Evolutionary conservation across 2,329 filamentous ascomycete species (phyloP).

Genomic region (Ceratocystis albifundus): DNA sequence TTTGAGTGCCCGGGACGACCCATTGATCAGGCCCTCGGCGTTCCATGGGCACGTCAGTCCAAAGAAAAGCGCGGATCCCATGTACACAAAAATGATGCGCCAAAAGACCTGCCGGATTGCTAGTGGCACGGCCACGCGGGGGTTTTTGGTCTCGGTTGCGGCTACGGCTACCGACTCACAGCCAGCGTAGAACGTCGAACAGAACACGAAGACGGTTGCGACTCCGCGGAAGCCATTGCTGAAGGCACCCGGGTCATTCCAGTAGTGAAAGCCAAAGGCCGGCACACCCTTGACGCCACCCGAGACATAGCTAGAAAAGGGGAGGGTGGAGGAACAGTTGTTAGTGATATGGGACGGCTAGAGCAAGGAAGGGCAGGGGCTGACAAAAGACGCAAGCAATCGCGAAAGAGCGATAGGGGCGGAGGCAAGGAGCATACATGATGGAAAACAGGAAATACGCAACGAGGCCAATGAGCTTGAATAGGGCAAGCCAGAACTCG

Average conservation of each 20-base stretch:
- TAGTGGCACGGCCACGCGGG: conserved; percentile 43
- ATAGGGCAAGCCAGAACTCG: conserved; percentile 65
- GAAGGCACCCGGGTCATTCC: conserved; percentile 60
- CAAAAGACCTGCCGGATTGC: conserved; percentile 51
- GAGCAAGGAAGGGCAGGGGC: not conserved
- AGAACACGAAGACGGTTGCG: conserved; percentile 56
- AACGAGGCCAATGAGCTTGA: conserved; percentile 58
- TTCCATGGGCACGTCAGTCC: conserved; percentile 63
- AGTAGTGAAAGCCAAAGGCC: conserved; percentile 57
- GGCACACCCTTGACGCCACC: conserved; percentile 51
- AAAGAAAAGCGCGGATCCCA: conserved; percentile 63
- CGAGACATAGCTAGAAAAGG: conserved; percentile 42
- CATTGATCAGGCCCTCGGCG: conserved; percentile 50
- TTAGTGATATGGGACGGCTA: not conserved
- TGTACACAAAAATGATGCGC: conserved; percentile 52
- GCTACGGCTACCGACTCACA: conserved; percentile 53
- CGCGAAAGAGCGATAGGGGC: not conserved
- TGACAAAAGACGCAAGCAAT: not conserved
- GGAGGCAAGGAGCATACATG: conserved; percentile 33
- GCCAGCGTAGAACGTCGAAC: conserved; percentile 59
- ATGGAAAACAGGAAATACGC: conserved; percentile 66
- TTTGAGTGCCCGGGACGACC: conserved; percentile 50
- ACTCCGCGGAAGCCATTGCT: conserved; percentile 55
- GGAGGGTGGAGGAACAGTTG: not conserved
- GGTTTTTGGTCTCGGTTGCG: conserved; percentile 50